Base-by-base conservation (phyloP, 164 flowering plant genomes). In the Chimonanthus salicifolius region DNA sequence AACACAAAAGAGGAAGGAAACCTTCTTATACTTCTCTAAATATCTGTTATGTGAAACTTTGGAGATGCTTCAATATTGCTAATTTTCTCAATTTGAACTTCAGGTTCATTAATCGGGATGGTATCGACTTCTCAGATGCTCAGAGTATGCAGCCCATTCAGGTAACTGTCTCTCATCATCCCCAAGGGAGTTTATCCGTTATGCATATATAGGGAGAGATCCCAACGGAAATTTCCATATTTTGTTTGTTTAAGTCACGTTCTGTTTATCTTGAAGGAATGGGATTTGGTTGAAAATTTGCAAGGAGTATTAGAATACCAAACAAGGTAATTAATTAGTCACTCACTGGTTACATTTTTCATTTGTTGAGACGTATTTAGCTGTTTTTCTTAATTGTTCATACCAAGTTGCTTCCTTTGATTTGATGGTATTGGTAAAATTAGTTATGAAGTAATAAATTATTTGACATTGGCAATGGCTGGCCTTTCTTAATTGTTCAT, bases 71-170 rank as follows among this genome's bases (percentile, higher is more conserved):
- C 2, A 16, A 47, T 68, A 7, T 44, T 68, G 13, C 71, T 7
- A 68, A 18, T 45, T 7, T 43, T 71, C 0, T n/a, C 33, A 44
- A 15, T 5, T 45, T 69, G 63, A 64, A 70, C 21, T 79, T 62
- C 70, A 94, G 99, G 87, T 94, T 94, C 83, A 89, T 89, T 74
- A 94, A 94, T 80, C 90, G 97, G 45, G 99, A 92, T 5, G 97
- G 96, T 6, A 94, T 94, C 75, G 99, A 92, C 80, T 94, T 94
- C 80, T 90, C 99, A 44, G 99, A 94, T 87, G 97, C 94, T 71
- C 94, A 92, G 78, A 85, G 80, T 69, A 94, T 92, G 97, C 94
- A 86, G 77, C 84, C 99, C 58, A 76, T 91, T 77, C 97, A 94
- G 99, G 97, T 92, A 80, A 44, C 70, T 74, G 4, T 70, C 46